Evolutionary conservation across 345 rosid genomes (phyloP), one percentile per base, ranked within the genome.

Genomic region (Acer campestre): DNA sequence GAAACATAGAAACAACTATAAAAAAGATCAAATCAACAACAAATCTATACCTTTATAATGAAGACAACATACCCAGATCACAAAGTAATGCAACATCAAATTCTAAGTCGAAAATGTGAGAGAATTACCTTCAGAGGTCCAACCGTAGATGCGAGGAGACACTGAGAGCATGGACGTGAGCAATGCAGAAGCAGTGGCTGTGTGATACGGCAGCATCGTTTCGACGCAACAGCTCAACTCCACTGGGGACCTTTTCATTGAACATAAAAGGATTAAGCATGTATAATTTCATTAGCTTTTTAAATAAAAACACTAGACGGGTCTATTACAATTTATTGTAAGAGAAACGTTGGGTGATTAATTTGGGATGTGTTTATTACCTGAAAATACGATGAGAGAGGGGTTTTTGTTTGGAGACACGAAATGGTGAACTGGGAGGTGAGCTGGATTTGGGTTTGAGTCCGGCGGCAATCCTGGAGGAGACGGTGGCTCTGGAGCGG

Each of bases 171-270:
- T 91, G 25, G 97, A 93, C 84, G 86, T 93, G 69, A 95, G 92
- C 85, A 95, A 85, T 7, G 98, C 92, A 1, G 97, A 89, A 58
- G 98, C 94, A 35, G 94, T 95, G 63, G 90, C 98, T 7, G 95
- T 86, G 84, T 95, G 97, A 80, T 89, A 89, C 68, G 98, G 98
- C 76, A 91, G 75, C 92, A 93, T 78, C 22, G 98, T 84, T 80
- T 91, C 97, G 20, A 89, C 86, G 74, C 96, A 89, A 82, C 86
- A 88, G 86, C 98, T 90, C 88, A 91, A 40, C 85, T 87, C 92
- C 79, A 91, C 89, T 20, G 97, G 94, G 14, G 91, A 90, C 85
- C 98, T 95, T 74, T 70, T 71, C 20, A 35, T 59, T 16, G 16
- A 66, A 23, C 68, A 23, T 61, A 31, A 53, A 78, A 46, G 75